Evolutionary conservation across 2,329 filamentous ascomycete genomes (phyloP).

Genomic region (Cercospora citrullina): DNA sequence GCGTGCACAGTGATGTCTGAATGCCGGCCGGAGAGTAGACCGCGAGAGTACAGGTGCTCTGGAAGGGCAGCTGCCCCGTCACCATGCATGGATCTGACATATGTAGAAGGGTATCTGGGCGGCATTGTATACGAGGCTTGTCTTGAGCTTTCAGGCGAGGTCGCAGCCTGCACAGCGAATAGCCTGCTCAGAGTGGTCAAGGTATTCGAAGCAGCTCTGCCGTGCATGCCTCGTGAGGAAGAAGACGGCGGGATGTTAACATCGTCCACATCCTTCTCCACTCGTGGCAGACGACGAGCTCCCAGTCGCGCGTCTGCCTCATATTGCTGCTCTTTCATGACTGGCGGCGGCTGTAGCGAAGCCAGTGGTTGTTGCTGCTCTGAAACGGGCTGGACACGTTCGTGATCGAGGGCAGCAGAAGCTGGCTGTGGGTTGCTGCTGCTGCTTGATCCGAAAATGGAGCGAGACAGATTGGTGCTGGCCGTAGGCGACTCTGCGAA

Average conservation of each 20-base stretch:
- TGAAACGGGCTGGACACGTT: constrained; percentile 5
- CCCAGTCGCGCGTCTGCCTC: constrained; percentile 15
- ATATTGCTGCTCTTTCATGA: constrained; percentile 23
- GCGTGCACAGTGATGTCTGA: constrained; percentile 57
- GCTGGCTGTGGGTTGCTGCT: constrained; percentile 7
- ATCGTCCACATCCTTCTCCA: constrained; percentile 53
- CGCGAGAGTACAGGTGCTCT: constrained; percentile 55
- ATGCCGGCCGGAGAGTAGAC: constrained; percentile 53
- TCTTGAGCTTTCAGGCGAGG: constrained; percentile 43
- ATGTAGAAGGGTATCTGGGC: constrained; percentile 23
- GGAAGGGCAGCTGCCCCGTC: constrained; percentile 42
- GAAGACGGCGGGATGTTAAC: constrained; percentile 44
- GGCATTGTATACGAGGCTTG: constrained; percentile 44
- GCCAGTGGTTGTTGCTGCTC: constrained; percentile 14
- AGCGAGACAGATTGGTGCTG: constrained; percentile 21
- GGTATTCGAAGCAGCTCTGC: constrained; percentile 43
- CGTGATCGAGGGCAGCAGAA: constrained; percentile 9
- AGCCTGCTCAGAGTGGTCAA: constrained; percentile 48
- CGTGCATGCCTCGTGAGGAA: constrained; percentile 23
- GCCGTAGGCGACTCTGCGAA: constrained; percentile 13
- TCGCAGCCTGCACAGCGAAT: constrained; percentile 44
- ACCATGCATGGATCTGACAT: constrained; percentile 26
- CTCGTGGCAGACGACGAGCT: constrained; percentile 40
- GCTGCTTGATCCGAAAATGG: constrained; percentile 25
- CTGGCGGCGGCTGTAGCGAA: constrained; percentile 12